These are phyloP conservation scores for Solanum pinnatisectum DNA, from an alignment of 257 asterid genomes.

Conservation along the genomic window DNA sequence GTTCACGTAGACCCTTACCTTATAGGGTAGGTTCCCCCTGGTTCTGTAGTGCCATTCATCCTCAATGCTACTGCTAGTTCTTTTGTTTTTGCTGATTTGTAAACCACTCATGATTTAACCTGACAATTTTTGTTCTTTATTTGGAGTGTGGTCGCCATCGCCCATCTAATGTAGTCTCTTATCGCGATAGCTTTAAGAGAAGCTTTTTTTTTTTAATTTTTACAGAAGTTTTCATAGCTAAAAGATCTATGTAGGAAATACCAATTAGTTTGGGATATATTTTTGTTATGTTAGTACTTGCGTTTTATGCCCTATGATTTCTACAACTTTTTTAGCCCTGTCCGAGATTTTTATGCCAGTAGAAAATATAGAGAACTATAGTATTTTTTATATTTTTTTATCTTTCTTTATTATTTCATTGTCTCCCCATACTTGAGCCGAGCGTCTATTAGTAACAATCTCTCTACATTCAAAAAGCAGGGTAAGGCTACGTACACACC, in stretches of 20 bases:
- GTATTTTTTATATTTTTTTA: not conserved
- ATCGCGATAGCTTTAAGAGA: not conserved
- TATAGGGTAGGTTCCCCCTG: not conserved
- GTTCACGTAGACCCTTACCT: not conserved
- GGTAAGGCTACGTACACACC: not conserved
- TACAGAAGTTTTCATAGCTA: not conserved
- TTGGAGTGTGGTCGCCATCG: not conserved
- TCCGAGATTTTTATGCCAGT: not conserved
- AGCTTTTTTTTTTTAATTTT: not conserved
- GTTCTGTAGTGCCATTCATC: not conserved
- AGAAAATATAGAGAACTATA: not conserved
- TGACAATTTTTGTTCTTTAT: not conserved
- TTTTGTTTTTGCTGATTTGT: not conserved
- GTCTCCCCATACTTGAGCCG: not conserved
- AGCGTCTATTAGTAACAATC: not conserved
- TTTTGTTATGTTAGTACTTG: not conserved
- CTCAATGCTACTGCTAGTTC: not conserved
- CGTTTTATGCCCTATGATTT: not conserved
- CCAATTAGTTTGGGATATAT: not conserved
- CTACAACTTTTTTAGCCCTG: not conserved
- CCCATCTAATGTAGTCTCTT: not conserved
- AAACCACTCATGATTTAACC: not conserved
- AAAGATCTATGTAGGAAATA: not conserved
- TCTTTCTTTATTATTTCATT: not conserved
- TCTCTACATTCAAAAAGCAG: not conserved